Percentiles rank a stretch among this genome's conserved stretches.
phyloP scores from a whole-genome alignment of 306 rosid genomes.

The Psophocarpus tetragonolobus region DNA sequence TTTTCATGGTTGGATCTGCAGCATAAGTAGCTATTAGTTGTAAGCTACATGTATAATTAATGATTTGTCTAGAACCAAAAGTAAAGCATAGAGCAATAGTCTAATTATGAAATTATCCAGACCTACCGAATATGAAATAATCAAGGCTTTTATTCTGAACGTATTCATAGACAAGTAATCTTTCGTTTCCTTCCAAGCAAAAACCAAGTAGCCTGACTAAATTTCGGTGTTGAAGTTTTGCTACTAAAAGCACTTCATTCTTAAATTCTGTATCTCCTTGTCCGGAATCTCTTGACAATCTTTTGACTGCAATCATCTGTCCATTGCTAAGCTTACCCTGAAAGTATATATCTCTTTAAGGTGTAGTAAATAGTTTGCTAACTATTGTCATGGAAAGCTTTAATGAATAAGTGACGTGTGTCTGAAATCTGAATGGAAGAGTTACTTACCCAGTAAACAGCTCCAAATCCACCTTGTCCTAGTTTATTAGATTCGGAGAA shows the following conservation, averaged over 20 bases:
- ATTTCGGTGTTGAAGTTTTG: background rate
- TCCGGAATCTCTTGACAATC: background rate
- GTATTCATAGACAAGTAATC: background rate
- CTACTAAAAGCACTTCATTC: background rate
- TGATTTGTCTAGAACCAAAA: too few relatives aligned
- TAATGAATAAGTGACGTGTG: too few relatives aligned
- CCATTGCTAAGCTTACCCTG: background rate
- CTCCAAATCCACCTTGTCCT: constrained; percentile 64
- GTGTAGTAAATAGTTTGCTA: background rate
- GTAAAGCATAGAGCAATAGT: too few relatives aligned
- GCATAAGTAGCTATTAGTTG: too few relatives aligned
- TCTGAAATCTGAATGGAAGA: too few relatives aligned
- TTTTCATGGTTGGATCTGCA: too few relatives aligned
- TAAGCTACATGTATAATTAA: too few relatives aligned
- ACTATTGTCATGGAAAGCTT: too few relatives aligned
- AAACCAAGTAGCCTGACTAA: background rate
- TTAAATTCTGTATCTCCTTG: background rate
- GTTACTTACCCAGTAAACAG: constrained; percentile 44
- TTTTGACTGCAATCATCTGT: background rate
- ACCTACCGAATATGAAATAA: background rate
- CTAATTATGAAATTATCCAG: too few relatives aligned
- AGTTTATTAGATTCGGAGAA: constrained; percentile 50
- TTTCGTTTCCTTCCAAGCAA: background rate
- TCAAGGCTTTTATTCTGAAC: background rate
- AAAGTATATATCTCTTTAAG: background rate